phyloP scores from a whole-genome alignment of 2,329 filamentous ascomycete species.

The Colletotrichum sp. region DNA sequence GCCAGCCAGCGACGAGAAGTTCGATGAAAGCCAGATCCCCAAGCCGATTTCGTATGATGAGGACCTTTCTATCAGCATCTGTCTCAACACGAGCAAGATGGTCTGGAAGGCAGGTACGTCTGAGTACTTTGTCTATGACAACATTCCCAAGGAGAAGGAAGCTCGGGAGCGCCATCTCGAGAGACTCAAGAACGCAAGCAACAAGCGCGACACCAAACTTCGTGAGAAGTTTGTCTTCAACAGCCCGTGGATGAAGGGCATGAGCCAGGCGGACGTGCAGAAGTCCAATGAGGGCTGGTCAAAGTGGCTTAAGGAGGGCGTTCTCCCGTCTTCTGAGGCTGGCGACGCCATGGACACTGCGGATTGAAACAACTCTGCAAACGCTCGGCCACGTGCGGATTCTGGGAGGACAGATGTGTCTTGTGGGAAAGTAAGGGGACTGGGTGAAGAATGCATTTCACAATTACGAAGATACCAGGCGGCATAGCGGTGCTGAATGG shows the following conservation, averaged over 20 bases:
- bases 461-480: constrained; percentile 23
- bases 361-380: constrained; percentile 12
- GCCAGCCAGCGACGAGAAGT: constrained; percentile 64
- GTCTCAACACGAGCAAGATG: constrained; percentile 79
- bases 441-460: constrained; percentile 1
- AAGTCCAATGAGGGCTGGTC: constrained; percentile 72
- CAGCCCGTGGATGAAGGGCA: constrained; percentile 79
- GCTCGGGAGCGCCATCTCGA: constrained; percentile 54
- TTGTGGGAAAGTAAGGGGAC: not conserved
- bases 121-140: constrained; percentile 76
- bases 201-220: constrained; percentile 73
- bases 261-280: constrained; percentile 79
- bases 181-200: constrained; percentile 56
- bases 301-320: constrained; percentile 58
- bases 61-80: constrained; percentile 74
- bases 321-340: constrained; percentile 38
- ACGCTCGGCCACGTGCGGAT: not conserved
- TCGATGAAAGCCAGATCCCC: constrained; percentile 67
- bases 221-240: constrained; percentile 84
- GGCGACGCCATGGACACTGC: constrained; percentile 27
- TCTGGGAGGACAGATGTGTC: not conserved
- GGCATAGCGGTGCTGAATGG: constrained; percentile 18
- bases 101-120: constrained; percentile 74
- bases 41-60: constrained; percentile 69
- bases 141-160: constrained; percentile 71